Evolutionary conservation across 106 monocot genomes (phyloP).

Genomic region (Dactylorhiza incarnata): DNA sequence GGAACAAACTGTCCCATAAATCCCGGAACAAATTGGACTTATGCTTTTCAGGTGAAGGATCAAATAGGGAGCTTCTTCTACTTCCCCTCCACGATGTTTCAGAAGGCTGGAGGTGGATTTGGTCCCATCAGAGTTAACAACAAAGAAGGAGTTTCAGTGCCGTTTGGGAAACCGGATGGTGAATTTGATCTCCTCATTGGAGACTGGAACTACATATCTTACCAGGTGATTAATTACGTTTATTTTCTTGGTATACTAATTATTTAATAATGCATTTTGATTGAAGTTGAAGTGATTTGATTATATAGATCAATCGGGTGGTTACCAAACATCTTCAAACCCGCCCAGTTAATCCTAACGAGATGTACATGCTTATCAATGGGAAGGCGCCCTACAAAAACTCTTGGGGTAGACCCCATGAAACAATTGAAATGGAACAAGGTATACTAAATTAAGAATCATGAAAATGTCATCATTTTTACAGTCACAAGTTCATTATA

Average conservation of each 20-base stretch:
- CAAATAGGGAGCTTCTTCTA: conserved; percentile 25
- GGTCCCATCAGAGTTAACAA: conserved; percentile 24
- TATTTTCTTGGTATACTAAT: too few species aligned
- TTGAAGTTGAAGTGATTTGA: too few species aligned
- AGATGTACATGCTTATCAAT: conserved; percentile 21
- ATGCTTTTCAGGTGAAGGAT: too few species aligned
- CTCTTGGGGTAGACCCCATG: conserved; percentile 9
- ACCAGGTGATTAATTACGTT: conserved; percentile 14
- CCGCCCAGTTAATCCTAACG: neutral
- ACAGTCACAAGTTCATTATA: too few species aligned
- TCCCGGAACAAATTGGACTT: conserved; percentile 12
- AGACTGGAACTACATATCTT: conserved; percentile 22
- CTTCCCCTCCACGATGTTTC: conserved; percentile 19
- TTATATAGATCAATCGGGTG: too few species aligned
- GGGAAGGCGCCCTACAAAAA: conserved; percentile 25
- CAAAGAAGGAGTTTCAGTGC: conserved; percentile 13
- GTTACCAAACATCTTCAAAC: neutral
- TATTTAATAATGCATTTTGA: neutral
- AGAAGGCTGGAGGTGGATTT: conserved; percentile 17
- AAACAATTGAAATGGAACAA: conserved; percentile 19
- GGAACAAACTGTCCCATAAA: conserved; percentile 15
- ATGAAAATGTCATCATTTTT: too few species aligned
- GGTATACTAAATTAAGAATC: too few species aligned
- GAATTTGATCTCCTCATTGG: conserved; percentile 36
- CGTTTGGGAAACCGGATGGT: conserved; percentile 26